A percentile compares a stretch with the other conserved stretches of the same genome.
These are phyloP conservation scores for Arthrocladium fulminans DNA, from an alignment of 2,329 filamentous ascomycete species.

Conservation along the genomic window DNA sequence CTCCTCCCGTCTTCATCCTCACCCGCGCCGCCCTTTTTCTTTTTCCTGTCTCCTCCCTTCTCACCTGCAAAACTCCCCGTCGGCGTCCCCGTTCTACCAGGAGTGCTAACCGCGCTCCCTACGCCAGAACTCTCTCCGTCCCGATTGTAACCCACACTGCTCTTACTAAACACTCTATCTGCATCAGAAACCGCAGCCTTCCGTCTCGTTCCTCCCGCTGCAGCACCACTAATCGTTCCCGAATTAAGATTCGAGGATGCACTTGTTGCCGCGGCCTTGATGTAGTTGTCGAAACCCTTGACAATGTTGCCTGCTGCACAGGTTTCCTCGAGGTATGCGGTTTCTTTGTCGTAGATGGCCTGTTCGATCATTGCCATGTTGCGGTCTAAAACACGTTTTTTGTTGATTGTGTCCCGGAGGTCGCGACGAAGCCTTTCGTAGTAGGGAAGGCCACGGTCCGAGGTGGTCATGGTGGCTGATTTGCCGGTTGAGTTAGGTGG, in stretches of 20 bases:
- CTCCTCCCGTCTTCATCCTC: slow-evolving; percentile 27
- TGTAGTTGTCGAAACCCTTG: slow-evolving; percentile 95
- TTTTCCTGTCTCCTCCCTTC: slow-evolving; percentile 38
- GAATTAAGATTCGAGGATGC: slow-evolving; percentile 36
- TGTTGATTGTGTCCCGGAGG: slow-evolving; percentile 57
- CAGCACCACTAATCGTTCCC: slow-evolving; percentile 34
- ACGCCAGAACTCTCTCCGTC: slow-evolving; percentile 18
- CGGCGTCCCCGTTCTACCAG: slow-evolving; percentile 39
- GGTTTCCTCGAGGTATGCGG: slow-evolving; percentile 82
- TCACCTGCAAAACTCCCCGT: slow-evolving; percentile 31
- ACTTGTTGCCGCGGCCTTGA: slow-evolving; percentile 64
- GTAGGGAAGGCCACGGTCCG: slow-evolving; percentile 48
- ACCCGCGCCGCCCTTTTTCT: slow-evolving; percentile 27
- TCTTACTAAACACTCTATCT: slow-evolving; percentile 41
- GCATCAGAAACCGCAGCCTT: slow-evolving; percentile 38
- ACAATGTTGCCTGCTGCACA: slow-evolving; percentile 85
- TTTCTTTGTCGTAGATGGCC: slow-evolving; percentile 72
- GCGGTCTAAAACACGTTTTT: slow-evolving; percentile 56
- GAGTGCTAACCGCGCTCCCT: slow-evolving; percentile 37
- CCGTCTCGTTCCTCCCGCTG: slow-evolving; percentile 29
- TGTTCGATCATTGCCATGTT: slow-evolving; percentile 60
- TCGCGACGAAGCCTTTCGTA: slow-evolving; percentile 64
- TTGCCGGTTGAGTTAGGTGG: slow-evolving; percentile 25
- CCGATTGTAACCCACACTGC: slow-evolving; percentile 39
- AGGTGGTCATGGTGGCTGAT: slow-evolving; percentile 13